A percentile compares a stretch with the other conserved stretches of the same genome.
These are phyloP conservation scores for Poa annua DNA, from an alignment of 176 grass and related monocot species.

Conservation along the genomic window DNA sequence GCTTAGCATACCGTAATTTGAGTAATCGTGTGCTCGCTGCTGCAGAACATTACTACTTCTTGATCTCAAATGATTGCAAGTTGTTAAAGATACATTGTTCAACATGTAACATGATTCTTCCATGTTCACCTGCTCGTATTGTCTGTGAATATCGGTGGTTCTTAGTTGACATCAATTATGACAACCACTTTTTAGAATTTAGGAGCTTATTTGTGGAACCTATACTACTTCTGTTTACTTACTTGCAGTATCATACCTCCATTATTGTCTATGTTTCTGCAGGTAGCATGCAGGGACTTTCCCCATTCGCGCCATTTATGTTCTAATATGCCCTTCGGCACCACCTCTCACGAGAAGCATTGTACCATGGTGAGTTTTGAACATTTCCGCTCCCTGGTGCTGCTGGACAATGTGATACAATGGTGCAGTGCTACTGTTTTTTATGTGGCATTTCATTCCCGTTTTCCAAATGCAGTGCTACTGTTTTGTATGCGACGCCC, in stretches of 20 bases:
- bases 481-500: constrained; percentile 89
- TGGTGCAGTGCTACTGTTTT: constrained; percentile 95
- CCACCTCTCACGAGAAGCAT: constrained; percentile 70
- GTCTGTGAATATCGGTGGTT: background rate
- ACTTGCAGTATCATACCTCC: background rate
- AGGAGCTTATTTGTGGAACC: background rate
- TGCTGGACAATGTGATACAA: background rate
- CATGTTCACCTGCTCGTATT: background rate
- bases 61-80: background rate
- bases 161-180: constrained; percentile 7
- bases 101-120: background rate
- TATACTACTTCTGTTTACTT: background rate
- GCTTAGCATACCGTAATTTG: background rate
- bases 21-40: background rate
- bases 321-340: constrained; percentile 73
- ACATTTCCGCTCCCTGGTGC: background rate
- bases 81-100: constrained; percentile 18
- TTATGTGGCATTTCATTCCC: background rate
- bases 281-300: constrained; percentile 95
- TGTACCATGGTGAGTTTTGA: constrained; percentile 72
- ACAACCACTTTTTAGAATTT: background rate
- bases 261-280: constrained; percentile 37
- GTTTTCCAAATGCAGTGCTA: constrained; percentile 83
- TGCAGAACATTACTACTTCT: background rate
- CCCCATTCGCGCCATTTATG: constrained; percentile 90